Evolutionary conservation across 805 yeast species (phyloP).

Genomic region (Lachancea dasiensis): DNA sequence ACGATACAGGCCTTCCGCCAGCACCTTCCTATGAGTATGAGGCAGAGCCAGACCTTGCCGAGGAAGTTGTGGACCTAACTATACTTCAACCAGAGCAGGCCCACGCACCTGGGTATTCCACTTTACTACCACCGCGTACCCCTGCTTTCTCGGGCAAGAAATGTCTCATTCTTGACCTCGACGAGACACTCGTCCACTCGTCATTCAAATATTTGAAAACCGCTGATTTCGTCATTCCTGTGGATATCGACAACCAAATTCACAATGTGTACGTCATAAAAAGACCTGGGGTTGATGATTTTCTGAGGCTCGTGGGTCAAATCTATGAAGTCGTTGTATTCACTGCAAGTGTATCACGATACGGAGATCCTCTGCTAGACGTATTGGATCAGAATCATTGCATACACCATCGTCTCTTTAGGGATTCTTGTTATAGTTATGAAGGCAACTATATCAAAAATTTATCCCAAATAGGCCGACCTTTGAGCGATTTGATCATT

Average conservation of each 20-base stretch:
- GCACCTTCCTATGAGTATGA: constrained; percentile 20
- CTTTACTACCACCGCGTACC: constrained; percentile 51
- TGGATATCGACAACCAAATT: constrained; percentile 85
- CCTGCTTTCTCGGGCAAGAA: constrained; percentile 54
- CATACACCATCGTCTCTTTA: constrained; percentile 85
- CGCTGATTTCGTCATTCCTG: constrained; percentile 96
- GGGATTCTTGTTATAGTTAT: constrained; percentile 90
- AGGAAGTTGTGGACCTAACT: constrained; percentile 50
- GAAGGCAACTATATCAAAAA: constrained; percentile 95
- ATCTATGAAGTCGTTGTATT: constrained; percentile 92
- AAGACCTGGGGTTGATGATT: constrained; percentile 97
- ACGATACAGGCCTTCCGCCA: constrained; percentile 23
- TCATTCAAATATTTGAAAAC: constrained; percentile 86
- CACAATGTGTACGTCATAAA: constrained; percentile 96
- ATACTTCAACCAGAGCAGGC: constrained; percentile 68
- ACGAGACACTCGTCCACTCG: constrained; percentile 94
- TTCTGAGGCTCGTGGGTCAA: constrained; percentile 74
- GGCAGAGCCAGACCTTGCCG: constrained; percentile 13
- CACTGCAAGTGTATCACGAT: constrained; percentile 92
- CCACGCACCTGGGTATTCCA: constrained; percentile 56
- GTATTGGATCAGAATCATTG: constrained; percentile 70
- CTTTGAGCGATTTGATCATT: constrained; percentile 76
- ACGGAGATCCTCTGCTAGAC: constrained; percentile 93
- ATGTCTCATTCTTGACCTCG: constrained; percentile 86
- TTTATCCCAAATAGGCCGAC: constrained; percentile 89